Percentiles rank a stretch among this genome's conserved stretches.
These are phyloP conservation scores for Aspergillus tamarii DNA, from an alignment of 2,329 filamentous ascomycete species.

Conservation along the genomic window DNA sequence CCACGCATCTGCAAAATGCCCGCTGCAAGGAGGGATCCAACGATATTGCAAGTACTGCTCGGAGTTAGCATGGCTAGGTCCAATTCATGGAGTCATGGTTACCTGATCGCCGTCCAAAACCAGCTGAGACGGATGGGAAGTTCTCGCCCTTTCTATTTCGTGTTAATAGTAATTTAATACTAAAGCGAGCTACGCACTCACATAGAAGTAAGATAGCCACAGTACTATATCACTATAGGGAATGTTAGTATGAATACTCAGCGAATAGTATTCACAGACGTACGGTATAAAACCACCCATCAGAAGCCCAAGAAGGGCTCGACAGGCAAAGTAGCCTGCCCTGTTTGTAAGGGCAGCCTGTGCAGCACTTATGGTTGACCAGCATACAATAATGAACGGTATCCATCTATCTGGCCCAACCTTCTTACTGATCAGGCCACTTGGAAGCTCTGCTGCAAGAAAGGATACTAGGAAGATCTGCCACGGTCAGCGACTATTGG, in stretches of 20 bases:
- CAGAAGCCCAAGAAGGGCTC: conserved; percentile 50
- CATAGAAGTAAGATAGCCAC: background rate
- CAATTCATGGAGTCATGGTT: background rate
- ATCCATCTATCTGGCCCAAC: conserved; percentile 35
- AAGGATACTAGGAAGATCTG: conserved; percentile 33
- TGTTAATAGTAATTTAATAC: background rate
- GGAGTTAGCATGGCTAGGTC: conserved; percentile 37
- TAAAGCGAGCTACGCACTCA: background rate
- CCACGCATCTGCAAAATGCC: conserved; percentile 39
- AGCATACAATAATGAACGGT: conserved; percentile 33
- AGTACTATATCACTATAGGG: background rate
- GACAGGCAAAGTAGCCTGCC: conserved; percentile 46
- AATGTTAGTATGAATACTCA: background rate
- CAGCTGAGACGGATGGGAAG: conserved; percentile 32
- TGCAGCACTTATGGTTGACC: conserved; percentile 28
- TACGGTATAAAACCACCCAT: conserved; percentile 57
- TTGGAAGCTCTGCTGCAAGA: conserved; percentile 35
- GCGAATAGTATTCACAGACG: background rate
- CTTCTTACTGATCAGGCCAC: conserved; percentile 34
- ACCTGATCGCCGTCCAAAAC: conserved; percentile 24
- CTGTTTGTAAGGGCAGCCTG: conserved; percentile 33
- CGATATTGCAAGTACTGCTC: conserved; percentile 29
- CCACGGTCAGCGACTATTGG: background rate
- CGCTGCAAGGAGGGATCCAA: conserved; percentile 47
- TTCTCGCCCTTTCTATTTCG: conserved; percentile 3